Conservation (phyloP, 257 asterid genomes). For the Salvia miltiorrhiza region DNA sequence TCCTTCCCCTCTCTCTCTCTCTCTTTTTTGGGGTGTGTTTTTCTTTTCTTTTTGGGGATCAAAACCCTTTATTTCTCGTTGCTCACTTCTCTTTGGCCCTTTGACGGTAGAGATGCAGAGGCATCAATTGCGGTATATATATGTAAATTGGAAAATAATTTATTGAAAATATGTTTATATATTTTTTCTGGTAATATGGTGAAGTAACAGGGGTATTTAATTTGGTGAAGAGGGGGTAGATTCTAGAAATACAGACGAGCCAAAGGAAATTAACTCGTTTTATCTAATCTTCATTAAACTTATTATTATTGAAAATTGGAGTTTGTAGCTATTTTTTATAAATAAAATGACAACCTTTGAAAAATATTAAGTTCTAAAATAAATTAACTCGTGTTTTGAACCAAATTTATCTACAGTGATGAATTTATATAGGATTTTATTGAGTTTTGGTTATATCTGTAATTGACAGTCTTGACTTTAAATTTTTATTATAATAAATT, state of each 20-base stretch:
- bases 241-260: background rate
- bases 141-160: background rate
- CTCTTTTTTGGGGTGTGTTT: background rate
- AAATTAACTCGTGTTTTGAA: too few relatives aligned
- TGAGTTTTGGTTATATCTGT: too few relatives aligned
- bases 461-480: too few relatives aligned
- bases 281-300: too few relatives aligned
- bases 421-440: too few relatives aligned
- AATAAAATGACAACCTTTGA: too few relatives aligned
- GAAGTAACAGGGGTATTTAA: slow-evolving; percentile 9
- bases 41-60: background rate
- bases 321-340: too few relatives aligned
- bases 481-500: too few relatives aligned
- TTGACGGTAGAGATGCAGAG: slow-evolving; percentile 1
- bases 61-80: background rate
- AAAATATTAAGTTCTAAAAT: too few relatives aligned
- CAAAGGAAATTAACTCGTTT: background rate
- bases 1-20: background rate
- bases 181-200: background rate
- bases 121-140: background rate
- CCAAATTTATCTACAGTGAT: too few relatives aligned
- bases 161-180: background rate
- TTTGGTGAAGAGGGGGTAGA: background rate
- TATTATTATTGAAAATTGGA: too few relatives aligned
- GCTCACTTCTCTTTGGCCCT: background rate